Percentiles rank a stretch among this genome's conserved stretches.
Conservation (phyloP, 768 basidiomycete genomes). For the Termitomyces eurrhizus region DNA sequence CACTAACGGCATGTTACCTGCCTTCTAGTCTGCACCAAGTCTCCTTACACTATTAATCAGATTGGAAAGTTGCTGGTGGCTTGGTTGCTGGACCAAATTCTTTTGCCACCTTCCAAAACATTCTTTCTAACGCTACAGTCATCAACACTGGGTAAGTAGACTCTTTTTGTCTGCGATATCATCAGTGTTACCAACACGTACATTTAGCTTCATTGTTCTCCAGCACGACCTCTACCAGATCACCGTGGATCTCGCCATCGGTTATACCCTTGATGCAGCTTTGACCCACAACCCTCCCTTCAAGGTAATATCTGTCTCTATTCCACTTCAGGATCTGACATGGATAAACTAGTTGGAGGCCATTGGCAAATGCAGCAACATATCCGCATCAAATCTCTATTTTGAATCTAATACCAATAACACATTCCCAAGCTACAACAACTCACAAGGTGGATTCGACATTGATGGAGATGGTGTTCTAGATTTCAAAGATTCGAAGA, state of each 20-base stretch:
- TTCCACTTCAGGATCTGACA: slow-evolving; percentile 1
- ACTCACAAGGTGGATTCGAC: slow-evolving; percentile 31
- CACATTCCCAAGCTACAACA: slow-evolving; percentile 54
- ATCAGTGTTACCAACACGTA: not conserved
- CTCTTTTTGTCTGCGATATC: not conserved
- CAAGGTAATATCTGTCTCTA: slow-evolving; percentile 37
- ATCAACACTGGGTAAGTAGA: slow-evolving; percentile 53
- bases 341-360: slow-evolving; percentile 48
- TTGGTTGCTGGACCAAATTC: slow-evolving; percentile 61
- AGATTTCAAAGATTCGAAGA: slow-evolving; percentile 15
- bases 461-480: slow-evolving; percentile 36
- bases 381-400: slow-evolving; percentile 68
- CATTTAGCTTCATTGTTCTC: slow-evolving; percentile 75
- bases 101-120: slow-evolving; percentile 64
- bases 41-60: slow-evolving; percentile 28
- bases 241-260: slow-evolving; percentile 87
- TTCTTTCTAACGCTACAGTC: slow-evolving; percentile 64
- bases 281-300: slow-evolving; percentile 61
- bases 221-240: slow-evolving; percentile 83
- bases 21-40: not conserved
- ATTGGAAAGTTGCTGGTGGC: slow-evolving; percentile 88
- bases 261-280: slow-evolving; percentile 80
- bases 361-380: slow-evolving; percentile 73
- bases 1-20: slow-evolving; percentile 55
- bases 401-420: slow-evolving; percentile 75